A percentile compares a stretch with the other conserved stretches of the same genome.
These are phyloP conservation scores for Ascoidea rubescens DNA, from an alignment of 805 yeast species.

Conservation along the genomic window DNA sequence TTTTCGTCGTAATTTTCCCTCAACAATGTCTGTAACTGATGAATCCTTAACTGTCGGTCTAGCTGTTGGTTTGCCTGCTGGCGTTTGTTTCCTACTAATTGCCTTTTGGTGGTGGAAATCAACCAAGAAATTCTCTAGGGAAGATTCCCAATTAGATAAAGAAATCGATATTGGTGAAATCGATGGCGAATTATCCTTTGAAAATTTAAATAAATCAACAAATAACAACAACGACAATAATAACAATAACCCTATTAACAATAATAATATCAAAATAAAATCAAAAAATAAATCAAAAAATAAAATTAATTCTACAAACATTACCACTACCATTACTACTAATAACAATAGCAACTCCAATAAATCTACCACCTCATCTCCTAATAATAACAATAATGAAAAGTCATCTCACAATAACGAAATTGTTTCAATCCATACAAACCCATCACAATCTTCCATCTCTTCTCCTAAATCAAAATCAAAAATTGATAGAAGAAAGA, in stretches of 20 bases:
- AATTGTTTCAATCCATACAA: background rate
- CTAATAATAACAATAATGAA: background rate
- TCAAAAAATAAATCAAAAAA: background rate
- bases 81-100: constrained; percentile 2
- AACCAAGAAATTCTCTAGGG: background rate
- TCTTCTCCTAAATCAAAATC: background rate
- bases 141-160: background rate
- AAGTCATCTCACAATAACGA: background rate
- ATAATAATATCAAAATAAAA: background rate
- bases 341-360: constrained; percentile 2
- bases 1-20: no score
- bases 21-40: background rate
- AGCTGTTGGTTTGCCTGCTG: constrained; percentile 10
- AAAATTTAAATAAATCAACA: constrained; percentile 3
- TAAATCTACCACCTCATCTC: background rate
- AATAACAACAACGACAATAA: background rate
- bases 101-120: background rate
- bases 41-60: constrained; percentile 8
- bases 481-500: background rate
- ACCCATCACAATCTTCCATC: background rate
- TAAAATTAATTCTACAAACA: background rate
- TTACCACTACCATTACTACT: constrained; percentile 1
- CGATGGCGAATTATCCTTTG: constrained; percentile 10
- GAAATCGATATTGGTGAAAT: constrained; percentile 3
- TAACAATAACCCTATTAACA: background rate